These are phyloP conservation scores for Yamadazyma olivae DNA, from an alignment of 805 yeast species.

Conservation along the genomic window DNA sequence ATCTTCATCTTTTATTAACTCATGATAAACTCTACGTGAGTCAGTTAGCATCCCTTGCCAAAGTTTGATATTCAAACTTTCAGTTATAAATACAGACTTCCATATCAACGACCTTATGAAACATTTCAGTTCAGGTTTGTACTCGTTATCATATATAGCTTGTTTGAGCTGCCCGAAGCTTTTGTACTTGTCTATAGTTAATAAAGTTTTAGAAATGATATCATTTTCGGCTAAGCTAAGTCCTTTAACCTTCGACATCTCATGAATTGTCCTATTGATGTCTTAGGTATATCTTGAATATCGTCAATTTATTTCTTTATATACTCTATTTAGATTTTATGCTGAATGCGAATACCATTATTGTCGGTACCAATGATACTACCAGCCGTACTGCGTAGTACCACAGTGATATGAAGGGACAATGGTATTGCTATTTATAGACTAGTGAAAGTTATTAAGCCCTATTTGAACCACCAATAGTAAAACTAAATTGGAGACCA, in stretches of 20 bases:
- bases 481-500: conserved; percentile 36
- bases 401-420: no score
- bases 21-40: conserved; percentile 33
- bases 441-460: no score
- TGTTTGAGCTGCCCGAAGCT: conserved; percentile 21
- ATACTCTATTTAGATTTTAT: no score
- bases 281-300: no score
- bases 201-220: conserved; percentile 32
- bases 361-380: no score
- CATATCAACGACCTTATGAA: conserved; percentile 35
- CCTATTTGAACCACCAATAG: conserved; percentile 36
- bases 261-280: background rate
- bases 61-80: conserved; percentile 28
- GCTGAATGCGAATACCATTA: no score
- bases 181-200: conserved; percentile 35
- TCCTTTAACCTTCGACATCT: background rate
- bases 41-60: conserved; percentile 31
- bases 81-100: conserved; percentile 36
- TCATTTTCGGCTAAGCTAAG: conserved; percentile 29
- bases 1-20: conserved; percentile 24
- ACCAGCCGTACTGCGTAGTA: no score
- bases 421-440: no score
- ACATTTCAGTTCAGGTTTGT: conserved; percentile 17
- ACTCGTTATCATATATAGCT: conserved; percentile 28
- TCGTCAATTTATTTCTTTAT: no score